Conservation (phyloP, 192 early-diverging fungal genomes). For the Endogone sp. region DNA sequence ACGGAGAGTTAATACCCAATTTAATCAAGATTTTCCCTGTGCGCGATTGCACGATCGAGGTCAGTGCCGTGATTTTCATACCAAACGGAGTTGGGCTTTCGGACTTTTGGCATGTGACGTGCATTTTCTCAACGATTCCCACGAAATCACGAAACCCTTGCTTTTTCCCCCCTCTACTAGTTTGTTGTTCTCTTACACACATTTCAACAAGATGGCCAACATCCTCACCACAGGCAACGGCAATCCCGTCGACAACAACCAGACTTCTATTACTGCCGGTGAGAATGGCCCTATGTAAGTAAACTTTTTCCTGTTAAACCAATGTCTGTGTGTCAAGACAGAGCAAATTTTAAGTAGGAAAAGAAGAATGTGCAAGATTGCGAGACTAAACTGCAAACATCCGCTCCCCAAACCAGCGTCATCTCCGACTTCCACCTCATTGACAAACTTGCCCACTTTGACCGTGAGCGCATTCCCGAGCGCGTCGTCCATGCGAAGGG, state of each 20-base stretch:
- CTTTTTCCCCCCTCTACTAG: not conserved
- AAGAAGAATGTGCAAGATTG: too few relatives aligned
- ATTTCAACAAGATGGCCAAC: not conserved
- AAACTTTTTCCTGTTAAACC: not conserved
- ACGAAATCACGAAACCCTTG: not conserved
- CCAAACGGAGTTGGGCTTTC: too few relatives aligned
- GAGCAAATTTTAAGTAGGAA: too few relatives aligned
- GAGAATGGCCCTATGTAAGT: constrained; percentile 53
- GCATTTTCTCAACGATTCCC: too few relatives aligned
- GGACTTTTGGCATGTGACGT: too few relatives aligned
- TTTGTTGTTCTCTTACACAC: not conserved
- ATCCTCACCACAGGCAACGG: constrained; percentile 42
- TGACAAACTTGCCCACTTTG: constrained; percentile 78
- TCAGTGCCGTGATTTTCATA: too few relatives aligned
- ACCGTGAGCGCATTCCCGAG: constrained; percentile 75
- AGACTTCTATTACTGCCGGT: constrained; percentile 68
- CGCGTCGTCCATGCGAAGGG: constrained; percentile 81
- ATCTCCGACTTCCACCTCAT: constrained; percentile 74
- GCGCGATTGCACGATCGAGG: too few relatives aligned
- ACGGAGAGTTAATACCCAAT: too few relatives aligned
- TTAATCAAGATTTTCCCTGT: too few relatives aligned
- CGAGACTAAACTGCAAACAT: not conserved
- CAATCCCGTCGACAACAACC: constrained; percentile 74
- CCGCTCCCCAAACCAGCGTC: constrained; percentile 14
- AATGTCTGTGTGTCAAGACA: too few relatives aligned